Base-by-base conservation (phyloP, 352 stramenopile genomes). In the Phytophthora tentaculata region DNA sequence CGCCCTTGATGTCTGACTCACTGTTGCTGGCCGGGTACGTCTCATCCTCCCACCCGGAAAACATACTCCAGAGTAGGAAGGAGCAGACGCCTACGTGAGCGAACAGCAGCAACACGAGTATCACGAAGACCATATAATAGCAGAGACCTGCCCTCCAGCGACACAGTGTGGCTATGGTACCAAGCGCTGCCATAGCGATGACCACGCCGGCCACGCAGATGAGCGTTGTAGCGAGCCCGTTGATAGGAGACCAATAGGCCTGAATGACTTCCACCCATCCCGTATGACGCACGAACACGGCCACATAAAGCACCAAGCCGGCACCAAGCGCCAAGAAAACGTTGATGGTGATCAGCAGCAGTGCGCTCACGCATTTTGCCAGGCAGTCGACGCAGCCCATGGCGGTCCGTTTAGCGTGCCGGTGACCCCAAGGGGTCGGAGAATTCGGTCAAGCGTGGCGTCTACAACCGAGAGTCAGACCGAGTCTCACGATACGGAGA, bases 291-390 rank as follows among this genome's bases (percentile, higher is more conserved):
- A 85, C 61, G 47, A 78, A 73, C 44, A 84, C 49, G 10, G 73
- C 76, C 24, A 80, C 67, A 69, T 81, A 83, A 61, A 89, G 73
- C 4, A 52, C 35, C 35, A 91, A 54, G 23, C 73, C 65, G 53
- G 79, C 78, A 59, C 76, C 83, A 3, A 81, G 71, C 37, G 85
- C 77, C 39, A 91, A 68, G 56, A 88, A 64, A 57, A 83, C 57
- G 74, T 90, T 91, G 71, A 91, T 79, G 55, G 57, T 68, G 51
- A 90, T 63, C 32, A 91, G 69, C 45, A 91, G 56, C 29, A 88
- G 48, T 53, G 64, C 65, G 41, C 73, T 81, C 32, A 72, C 53
- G 47, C 63, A 74, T 49, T 69, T 76, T 13, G 70, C 61, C 16
- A 79, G 23, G 35, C 54, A 74, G 39, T 69, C 64, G 23, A 72